Conservation (phyloP, 495 filamentous ascomycete species). For the Lophiotrema nucula region DNA sequence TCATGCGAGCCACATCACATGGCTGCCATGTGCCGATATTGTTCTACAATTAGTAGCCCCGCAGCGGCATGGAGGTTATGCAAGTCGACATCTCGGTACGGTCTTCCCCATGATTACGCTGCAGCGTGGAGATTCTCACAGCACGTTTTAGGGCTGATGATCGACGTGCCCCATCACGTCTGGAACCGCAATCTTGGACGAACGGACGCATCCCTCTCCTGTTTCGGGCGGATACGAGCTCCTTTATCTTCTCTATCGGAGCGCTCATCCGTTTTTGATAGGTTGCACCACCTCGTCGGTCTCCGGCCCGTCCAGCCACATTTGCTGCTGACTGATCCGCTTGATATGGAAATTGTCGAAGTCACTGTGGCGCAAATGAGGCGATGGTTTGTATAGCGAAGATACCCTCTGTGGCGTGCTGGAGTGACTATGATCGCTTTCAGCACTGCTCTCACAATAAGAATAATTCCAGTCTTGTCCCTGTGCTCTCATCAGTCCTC, state of each 20-base stretch:
- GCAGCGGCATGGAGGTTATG: not conserved
- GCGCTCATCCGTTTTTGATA: not conserved
- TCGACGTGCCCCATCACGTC: not conserved
- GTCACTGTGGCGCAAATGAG: not conserved
- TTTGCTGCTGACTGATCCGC: not conserved
- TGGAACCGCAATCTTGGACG: not conserved
- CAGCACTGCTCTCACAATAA: not conserved
- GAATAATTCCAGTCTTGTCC: not conserved
- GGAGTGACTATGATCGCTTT: not conserved
- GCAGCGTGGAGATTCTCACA: not conserved
- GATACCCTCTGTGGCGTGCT: too few relatives aligned
- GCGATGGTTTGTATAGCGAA: not conserved
- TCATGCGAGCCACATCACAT: not conserved
- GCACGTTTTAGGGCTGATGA: conserved; percentile 10
- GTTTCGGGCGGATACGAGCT: not conserved
- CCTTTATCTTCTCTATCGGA: not conserved
- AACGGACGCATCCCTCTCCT: not conserved
- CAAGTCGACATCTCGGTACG: not conserved
- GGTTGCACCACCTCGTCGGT: too few relatives aligned
- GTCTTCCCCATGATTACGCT: not conserved
- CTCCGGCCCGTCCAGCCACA: not conserved
- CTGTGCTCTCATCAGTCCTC: not conserved
- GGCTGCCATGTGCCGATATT: not conserved
- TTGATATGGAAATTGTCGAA: not conserved
- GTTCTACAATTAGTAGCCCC: not conserved